A percentile compares a stretch with the other conserved stretches of the same genome.
These are phyloP conservation scores for Xylaria acuta DNA, from an alignment of 495 filamentous ascomycete species.

Conservation along the genomic window DNA sequence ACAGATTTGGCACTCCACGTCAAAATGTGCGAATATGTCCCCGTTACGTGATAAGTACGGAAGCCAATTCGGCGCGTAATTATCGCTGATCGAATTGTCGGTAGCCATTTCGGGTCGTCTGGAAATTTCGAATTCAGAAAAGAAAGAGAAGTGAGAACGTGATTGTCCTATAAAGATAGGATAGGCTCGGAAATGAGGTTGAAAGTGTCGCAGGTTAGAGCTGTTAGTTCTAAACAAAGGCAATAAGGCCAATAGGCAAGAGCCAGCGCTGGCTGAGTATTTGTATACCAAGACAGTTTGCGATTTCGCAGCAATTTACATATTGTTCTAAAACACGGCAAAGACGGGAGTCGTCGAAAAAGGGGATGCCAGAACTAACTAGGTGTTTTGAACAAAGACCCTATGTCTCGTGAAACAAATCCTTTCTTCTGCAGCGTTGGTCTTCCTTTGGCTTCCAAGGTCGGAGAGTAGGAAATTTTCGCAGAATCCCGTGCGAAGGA, in stretches of 20 bases:
- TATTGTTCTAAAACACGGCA: neutral
- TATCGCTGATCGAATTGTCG: neutral
- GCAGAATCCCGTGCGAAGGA: neutral
- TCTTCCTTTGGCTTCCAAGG: neutral
- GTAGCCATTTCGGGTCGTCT: neutral
- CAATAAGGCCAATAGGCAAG: no score
- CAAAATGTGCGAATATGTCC: neutral
- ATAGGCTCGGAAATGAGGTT: neutral
- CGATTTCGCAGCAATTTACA: neutral
- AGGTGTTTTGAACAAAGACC: neutral
- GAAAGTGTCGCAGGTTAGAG: neutral
- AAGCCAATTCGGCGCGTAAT: conserved; percentile 14
- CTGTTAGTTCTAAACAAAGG: neutral
- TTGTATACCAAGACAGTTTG: neutral
- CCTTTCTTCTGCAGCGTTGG: neutral
- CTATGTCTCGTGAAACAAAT: neutral
- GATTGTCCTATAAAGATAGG: neutral
- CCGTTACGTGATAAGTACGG: neutral
- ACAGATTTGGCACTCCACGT: neutral
- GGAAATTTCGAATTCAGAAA: neutral
- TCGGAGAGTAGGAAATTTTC: neutral
- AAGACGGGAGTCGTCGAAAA: neutral
- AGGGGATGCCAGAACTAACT: neutral
- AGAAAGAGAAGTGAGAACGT: neutral
- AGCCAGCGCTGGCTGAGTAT: neutral